Base-by-base conservation (phyloP, 1,139 yeast genomes). In the Suhomyces bribrorum region DNA sequence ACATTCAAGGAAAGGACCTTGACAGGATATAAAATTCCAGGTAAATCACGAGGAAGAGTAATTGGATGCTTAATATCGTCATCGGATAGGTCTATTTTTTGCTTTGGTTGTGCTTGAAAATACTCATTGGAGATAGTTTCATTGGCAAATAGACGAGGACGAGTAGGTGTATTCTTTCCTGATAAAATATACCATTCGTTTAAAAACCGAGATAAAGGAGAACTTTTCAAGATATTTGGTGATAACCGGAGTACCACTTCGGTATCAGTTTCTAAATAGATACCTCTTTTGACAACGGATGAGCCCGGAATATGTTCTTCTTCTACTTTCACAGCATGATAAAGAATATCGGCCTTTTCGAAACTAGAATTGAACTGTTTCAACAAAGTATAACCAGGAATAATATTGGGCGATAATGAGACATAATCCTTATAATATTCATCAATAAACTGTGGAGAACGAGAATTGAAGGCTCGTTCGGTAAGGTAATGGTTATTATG, bases 121-220 rank as follows among this genome's bases (percentile, higher is more conserved):
- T 45, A 55, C 5, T 41, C 41, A 31, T 56, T 53, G n/a, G 43
- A 35, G 8, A 54, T 41, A 17, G 46, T 40, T 12, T 46, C 49
- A 34, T 56, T 59, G 11, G 54, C 36, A 48, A 58, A 53, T 11
- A 50, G 30, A 6, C 61, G 39, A 32, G 53, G 59, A 5, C 36
- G 26, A 2, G 29, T 18, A 1, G 58, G 56, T 5, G 49, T 48
- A 26, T 59, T 56, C 11, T 32, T 28, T 1, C 64, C 66, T 13
- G 64, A 58, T 7, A 64, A 48, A 11, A 62, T 33, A 45, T 61
- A 62, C 72, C 72, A 66, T 45, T 64, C 69, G 46, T 64, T 65
- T 15, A 66, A 46, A 26, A 65, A 55, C 16, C 65, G 52, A 3
- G 61, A 53, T 9, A 58, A 43, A 7, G 60, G 51, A 17, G 50